Evolutionary conservation across 257 asterid species (phyloP), one percentile per base, ranked within the genome.

Genomic region (Ajuga chamaepitys): DNA sequence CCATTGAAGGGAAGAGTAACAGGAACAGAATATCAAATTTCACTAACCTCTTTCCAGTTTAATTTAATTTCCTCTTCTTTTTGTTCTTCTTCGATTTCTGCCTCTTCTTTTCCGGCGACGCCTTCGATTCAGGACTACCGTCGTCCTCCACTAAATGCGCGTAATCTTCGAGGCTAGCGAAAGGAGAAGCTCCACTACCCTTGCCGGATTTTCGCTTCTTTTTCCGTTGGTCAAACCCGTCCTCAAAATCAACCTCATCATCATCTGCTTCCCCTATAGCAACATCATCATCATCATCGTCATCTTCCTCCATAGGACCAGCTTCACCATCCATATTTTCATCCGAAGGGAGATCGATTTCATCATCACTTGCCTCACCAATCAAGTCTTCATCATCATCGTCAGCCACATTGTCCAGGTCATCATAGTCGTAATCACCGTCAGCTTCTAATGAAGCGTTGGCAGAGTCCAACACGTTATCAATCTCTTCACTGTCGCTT

Each of bases 301-400:
- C 80, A 11, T 32, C 62, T 5, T 32, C 42, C 12, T 53, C 81
- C 20, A 52, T 45, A 3, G 58, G 47, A 65, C 57, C 34, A 5
- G 38, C 67, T n/a, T 74, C 86, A 54, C 11, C 79, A 37, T 63
- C 71, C 22, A 58, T 86, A 0, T 16, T 17, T 10, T 78, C n/a
- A 16, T 81, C 82, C 9, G 86, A 79, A 25, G 82, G 84, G 24
- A 84, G 9, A 14, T 63, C 79, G 20, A 66, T 56, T 40, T 78
- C 94, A 45, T 76, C 95, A 57, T 83, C 92, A 21, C 85, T 85
- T 3, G 14, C 87, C 58, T 78, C 69, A 0, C 77, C 95, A 40
- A 93, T 70, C 81, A 93, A 72, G 63, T 93, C 94, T 1, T 87
- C 96, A 4, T 85, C 96, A 5, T 87, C 95, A 18, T 83, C 96